These are phyloP conservation scores for Glycine latifolia DNA, from an alignment of 306 rosid species.

Conservation along the genomic window DNA sequence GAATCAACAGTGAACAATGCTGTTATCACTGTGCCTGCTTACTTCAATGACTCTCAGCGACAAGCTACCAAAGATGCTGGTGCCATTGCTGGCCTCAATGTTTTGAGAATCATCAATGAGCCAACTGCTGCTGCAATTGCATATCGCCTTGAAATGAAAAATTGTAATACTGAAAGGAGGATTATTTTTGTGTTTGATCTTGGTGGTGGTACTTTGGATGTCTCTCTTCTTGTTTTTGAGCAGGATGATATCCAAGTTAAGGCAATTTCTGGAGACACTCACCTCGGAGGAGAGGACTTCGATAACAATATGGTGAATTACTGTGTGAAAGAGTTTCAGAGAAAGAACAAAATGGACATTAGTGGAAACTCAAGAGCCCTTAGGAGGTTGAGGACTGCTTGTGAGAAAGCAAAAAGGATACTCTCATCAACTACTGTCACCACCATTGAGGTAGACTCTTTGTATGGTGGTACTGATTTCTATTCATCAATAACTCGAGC, in stretches of 20 bases:
- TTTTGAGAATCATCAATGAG: not conserved
- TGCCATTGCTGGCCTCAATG: slow-evolving; percentile 7
- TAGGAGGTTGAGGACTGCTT: slow-evolving; percentile 34
- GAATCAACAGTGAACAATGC: slow-evolving; percentile 10
- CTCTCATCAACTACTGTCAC: not conserved
- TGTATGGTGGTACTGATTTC: not conserved
- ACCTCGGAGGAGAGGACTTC: slow-evolving; percentile 46
- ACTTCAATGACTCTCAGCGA: slow-evolving; percentile 23
- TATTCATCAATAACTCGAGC: not conserved
- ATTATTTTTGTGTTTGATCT: slow-evolving; percentile 33
- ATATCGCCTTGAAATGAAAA: slow-evolving; percentile 16
- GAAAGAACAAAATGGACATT: slow-evolving; percentile 26
- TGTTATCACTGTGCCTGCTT: slow-evolving; percentile 42
- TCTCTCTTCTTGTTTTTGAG: slow-evolving; percentile 18
- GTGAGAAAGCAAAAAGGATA: slow-evolving; percentile 39
- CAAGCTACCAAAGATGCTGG: not conserved
- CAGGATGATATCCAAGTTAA: not conserved
- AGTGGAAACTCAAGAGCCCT: not conserved
- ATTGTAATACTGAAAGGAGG: not conserved
- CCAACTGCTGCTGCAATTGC: slow-evolving; percentile 41
- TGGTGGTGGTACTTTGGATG: slow-evolving; percentile 49
- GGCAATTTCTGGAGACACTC: slow-evolving; percentile 29
- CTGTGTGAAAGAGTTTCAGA: slow-evolving; percentile 15
- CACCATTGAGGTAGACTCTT: slow-evolving; percentile 9
- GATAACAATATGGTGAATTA: slow-evolving; percentile 27